Percentiles rank a stretch among this genome's conserved stretches.
Evolutionary conservation across 176 grass and related monocot genomes (phyloP).

Genomic region (Luzula sylvatica): DNA sequence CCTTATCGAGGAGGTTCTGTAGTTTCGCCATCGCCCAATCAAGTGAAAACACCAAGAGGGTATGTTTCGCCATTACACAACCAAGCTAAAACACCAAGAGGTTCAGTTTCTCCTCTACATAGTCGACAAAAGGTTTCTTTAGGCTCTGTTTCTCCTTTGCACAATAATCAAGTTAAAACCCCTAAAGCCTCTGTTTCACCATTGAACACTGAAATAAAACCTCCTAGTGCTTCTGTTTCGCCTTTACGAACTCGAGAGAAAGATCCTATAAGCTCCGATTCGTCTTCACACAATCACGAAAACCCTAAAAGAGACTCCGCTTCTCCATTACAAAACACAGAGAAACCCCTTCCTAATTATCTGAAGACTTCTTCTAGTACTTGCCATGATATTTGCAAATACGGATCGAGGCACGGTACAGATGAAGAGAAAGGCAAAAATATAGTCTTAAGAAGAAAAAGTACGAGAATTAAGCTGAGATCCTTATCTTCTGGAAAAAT

Average conservation of each 20-base stretch:
- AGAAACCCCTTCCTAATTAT: constrained; percentile 33
- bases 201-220: not conserved
- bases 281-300: not conserved
- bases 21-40: constrained; percentile 13
- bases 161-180: not conserved
- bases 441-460: not conserved
- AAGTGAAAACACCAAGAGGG: not conserved
- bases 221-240: constrained; percentile 5
- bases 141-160: constrained; percentile 12
- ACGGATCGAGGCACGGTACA: constrained; percentile 30
- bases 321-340: not conserved
- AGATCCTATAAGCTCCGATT: not conserved
- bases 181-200: constrained; percentile 9
- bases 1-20: constrained; percentile 7
- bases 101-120: constrained; percentile 1
- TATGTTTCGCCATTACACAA: constrained; percentile 1
- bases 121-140: not conserved
- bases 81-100: not conserved
- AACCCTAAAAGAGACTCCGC: not conserved
- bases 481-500: constrained; percentile 31
- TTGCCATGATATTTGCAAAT: constrained; percentile 61
- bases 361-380: constrained; percentile 45
- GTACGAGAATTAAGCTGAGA: constrained; percentile 22
- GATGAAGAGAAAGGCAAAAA: constrained; percentile 13
- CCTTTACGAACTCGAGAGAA: constrained; percentile 3